phyloP scores from a whole-genome alignment of 2,329 filamentous ascomycete species.

The Tolypocladium tundrense region DNA sequence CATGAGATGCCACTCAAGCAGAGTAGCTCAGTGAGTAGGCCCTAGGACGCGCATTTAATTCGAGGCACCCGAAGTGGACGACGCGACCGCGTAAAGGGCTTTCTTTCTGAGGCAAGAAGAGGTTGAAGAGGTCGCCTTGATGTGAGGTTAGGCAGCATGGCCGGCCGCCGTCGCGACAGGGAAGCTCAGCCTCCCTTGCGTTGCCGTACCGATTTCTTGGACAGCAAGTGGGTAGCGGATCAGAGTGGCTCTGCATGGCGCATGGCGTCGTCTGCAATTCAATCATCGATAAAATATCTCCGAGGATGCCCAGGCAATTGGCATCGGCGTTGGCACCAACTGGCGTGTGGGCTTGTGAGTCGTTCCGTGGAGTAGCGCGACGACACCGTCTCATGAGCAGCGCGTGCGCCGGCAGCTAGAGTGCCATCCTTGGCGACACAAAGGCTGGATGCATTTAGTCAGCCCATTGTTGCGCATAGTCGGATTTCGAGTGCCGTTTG shows the following conservation, averaged over 20 bases:
- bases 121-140: background rate
- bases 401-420: background rate
- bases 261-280: background rate
- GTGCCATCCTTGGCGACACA: background rate
- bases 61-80: background rate
- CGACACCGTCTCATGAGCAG: background rate
- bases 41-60: background rate
- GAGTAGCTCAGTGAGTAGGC: background rate
- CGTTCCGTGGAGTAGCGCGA: background rate
- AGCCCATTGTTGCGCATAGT: background rate
- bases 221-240: background rate
- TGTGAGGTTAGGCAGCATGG: background rate
- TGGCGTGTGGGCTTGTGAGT: background rate
- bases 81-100: background rate
- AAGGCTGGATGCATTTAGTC: background rate
- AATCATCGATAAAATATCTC: background rate
- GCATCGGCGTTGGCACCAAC: background rate
- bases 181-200: background rate
- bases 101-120: background rate
- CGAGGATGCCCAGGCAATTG: background rate
- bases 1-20: constrained; percentile 1
- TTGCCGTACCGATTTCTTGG: background rate
- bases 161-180: background rate
- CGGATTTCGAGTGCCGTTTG: background rate
- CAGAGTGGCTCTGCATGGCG: background rate